Conservation (phyloP, 169 alveolate species). For the Cryptosporidium felis region DNA sequence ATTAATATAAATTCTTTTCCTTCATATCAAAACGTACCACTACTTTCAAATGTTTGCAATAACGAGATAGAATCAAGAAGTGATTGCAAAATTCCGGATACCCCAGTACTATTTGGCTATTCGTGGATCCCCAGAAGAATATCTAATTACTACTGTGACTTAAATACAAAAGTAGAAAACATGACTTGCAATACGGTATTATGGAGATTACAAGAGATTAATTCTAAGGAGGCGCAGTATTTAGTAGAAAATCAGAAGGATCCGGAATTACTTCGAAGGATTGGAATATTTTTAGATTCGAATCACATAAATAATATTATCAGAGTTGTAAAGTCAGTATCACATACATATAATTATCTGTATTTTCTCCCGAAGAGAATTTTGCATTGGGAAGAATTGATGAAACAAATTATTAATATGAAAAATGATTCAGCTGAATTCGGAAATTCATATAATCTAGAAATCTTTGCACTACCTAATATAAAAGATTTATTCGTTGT, state of each 20-base stretch:
- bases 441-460: neutral
- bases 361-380: neutral
- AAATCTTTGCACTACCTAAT: neutral
- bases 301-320: neutral
- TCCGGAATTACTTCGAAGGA: neutral
- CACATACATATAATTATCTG: conserved; percentile 24
- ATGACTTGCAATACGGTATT: neutral
- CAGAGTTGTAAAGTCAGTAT: conserved; percentile 1
- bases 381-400: neutral
- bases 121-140: conserved; percentile 55
- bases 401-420: neutral
- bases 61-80: neutral
- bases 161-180: neutral
- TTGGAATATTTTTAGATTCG: neutral
- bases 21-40: neutral
- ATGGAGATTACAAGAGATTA: neutral
- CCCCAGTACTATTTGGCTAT: conserved; percentile 2
- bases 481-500: conserved; percentile 6
- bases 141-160: neutral
- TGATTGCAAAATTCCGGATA: no score
- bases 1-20: conserved; percentile 10
- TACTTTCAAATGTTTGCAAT: neutral
- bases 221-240: conserved; percentile 17
- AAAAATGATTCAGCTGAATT: neutral
- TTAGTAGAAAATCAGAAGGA: conserved; percentile 23